Conservation (phyloP, 352 stramenopile species). For the Phytophthora citricola region DNA sequence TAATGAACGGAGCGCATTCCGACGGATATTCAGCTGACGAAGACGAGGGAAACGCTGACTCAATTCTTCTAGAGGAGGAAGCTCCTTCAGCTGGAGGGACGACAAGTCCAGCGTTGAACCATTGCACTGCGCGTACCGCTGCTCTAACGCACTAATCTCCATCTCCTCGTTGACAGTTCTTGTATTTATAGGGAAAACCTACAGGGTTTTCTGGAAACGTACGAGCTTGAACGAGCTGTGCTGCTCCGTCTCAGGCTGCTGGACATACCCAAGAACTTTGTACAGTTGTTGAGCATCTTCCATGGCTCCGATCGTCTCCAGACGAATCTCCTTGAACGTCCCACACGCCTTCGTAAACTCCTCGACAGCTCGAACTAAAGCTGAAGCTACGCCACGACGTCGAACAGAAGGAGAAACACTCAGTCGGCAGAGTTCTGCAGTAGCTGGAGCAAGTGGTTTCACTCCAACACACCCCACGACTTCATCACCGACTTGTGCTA, state of each 20-base stretch:
- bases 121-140: slow-evolving; percentile 27
- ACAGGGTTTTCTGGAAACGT: slow-evolving; percentile 53
- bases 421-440: slow-evolving; percentile 68
- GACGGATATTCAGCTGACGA: slow-evolving; percentile 54
- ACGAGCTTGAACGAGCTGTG: slow-evolving; percentile 63
- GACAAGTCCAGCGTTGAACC: slow-evolving; percentile 61
- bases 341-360: slow-evolving; percentile 31
- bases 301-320: slow-evolving; percentile 79
- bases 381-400: slow-evolving; percentile 54
- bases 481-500: slow-evolving; percentile 45
- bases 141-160: slow-evolving; percentile 12
- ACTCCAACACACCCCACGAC: slow-evolving; percentile 69
- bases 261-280: slow-evolving; percentile 42
- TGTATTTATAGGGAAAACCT: slow-evolving; percentile 34
- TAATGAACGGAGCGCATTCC: slow-evolving; percentile 45
- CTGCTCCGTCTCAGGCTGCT: slow-evolving; percentile 40
- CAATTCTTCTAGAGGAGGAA: slow-evolving; percentile 43
- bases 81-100: slow-evolving; percentile 38
- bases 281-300: slow-evolving; percentile 63
- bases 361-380: slow-evolving; percentile 56
- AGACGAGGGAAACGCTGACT: slow-evolving; percentile 45
- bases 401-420: slow-evolving; percentile 51
- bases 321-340: slow-evolving; percentile 43
- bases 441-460: slow-evolving; percentile 37
- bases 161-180: background rate